phyloP scores from a whole-genome alignment of 1,284 basidiomycete species.

The Heterobasidion parviporum region DNA sequence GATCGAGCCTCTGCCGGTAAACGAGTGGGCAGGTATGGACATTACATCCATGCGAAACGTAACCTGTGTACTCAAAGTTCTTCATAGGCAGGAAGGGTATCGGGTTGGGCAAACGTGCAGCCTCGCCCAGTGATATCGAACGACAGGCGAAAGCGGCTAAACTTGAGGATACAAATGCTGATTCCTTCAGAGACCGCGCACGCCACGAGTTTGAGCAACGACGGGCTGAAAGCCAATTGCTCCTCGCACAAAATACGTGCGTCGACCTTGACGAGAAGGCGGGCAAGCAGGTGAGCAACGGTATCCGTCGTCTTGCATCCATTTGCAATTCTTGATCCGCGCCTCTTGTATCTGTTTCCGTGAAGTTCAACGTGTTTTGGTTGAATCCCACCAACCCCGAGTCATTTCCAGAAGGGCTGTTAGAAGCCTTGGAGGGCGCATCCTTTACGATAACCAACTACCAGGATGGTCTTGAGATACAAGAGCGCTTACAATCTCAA shows the following conservation, averaged over 20 bases:
- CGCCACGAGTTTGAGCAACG: constrained; percentile 66
- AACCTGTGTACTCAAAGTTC: neutral
- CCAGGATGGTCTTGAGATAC: constrained; percentile 23
- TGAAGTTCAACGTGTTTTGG: constrained; percentile 73
- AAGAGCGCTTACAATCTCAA: constrained; percentile 48
- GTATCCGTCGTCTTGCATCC: neutral
- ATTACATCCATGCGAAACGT: neutral
- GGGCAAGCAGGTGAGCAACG: constrained; percentile 45
- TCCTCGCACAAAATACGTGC: constrained; percentile 64
- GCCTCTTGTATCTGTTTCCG: neutral
- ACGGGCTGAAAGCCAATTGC: constrained; percentile 60
- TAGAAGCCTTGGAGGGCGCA: constrained; percentile 43
- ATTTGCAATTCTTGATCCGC: neutral
- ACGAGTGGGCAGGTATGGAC: constrained; percentile 66
- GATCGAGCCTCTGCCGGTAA: constrained; percentile 57
- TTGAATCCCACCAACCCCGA: constrained; percentile 57
- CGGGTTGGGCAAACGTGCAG: constrained; percentile 59
- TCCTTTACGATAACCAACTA: constrained; percentile 21
- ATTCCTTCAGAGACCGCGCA: constrained; percentile 57
- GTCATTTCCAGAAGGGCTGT: constrained; percentile 56
- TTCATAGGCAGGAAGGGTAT: constrained; percentile 66
- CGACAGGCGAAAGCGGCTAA: constrained; percentile 68
- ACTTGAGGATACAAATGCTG: constrained; percentile 50
- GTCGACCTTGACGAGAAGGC: constrained; percentile 61
- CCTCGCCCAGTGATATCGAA: constrained; percentile 53